Percentiles rank a stretch among this genome's conserved stretches.
phyloP scores from a whole-genome alignment of 2,329 filamentous ascomycete species.

The Emmonsiellopsis sp. region DNA sequence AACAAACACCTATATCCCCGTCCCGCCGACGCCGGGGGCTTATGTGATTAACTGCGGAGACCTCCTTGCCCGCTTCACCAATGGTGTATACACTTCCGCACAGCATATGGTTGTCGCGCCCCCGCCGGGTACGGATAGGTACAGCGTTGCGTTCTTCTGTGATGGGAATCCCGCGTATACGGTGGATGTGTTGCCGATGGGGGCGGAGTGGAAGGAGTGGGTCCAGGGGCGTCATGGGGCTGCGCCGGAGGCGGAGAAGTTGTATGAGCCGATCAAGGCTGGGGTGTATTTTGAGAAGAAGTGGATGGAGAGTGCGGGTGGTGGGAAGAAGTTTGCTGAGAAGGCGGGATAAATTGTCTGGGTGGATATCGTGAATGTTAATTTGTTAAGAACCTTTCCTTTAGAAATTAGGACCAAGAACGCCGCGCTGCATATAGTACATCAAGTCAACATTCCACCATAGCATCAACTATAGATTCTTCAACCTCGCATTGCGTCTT shows the following conservation, averaged over 20 bases:
- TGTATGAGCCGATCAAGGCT: conserved; percentile 14
- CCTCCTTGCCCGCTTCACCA: conserved; percentile 43
- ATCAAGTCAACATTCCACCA: neutral
- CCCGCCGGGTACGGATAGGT: conserved; percentile 35
- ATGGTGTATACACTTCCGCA: conserved; percentile 34
- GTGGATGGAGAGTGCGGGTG: conserved; percentile 10
- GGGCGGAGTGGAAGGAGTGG: neutral
- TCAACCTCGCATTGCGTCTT: conserved; percentile 42
- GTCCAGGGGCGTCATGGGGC: neutral
- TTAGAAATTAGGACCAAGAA: neutral
- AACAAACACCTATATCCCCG: conserved; percentile 37
- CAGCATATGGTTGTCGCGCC: conserved; percentile 45
- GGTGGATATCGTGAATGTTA: neutral
- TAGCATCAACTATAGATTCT: conserved; percentile 14
- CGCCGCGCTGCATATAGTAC: neutral
- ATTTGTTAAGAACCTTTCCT: too few relatives aligned
- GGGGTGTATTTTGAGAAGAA: conserved; percentile 18
- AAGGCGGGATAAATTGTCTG: neutral
- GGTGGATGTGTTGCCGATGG: conserved; percentile 8
- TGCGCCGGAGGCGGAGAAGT: conserved; percentile 5
- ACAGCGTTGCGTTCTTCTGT: conserved; percentile 49
- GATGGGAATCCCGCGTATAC: conserved; percentile 42
- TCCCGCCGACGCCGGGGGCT: conserved; percentile 36
- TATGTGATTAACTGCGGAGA: conserved; percentile 46
- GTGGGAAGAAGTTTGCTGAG: conserved; percentile 1